Evolutionary conservation across 768 basidiomycete species (phyloP), one percentile per base, ranked within the genome.

Genomic region (Clitopilus passeckerianus): DNA sequence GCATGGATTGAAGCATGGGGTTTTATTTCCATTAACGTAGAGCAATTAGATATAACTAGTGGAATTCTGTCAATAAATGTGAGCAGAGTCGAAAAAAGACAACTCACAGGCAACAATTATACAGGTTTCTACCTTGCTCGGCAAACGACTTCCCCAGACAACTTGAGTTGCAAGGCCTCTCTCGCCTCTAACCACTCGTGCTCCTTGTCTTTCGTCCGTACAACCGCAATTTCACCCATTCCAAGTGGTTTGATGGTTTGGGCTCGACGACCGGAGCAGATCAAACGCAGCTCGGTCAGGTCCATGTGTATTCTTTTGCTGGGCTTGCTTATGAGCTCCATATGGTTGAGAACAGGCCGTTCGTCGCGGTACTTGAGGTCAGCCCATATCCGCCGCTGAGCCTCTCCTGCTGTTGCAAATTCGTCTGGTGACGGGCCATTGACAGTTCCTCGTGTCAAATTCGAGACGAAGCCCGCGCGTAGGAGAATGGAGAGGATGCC

Each of bases 301-400:
- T 84, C 80, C 83, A 97, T 89, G 66, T 86, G 84, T 34, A 97
- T 81, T 56, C 89, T 80, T 68, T 89, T 86, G 72, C 87, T 91
- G 1, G 95, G 94, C 71, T 81, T 87, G 73, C 89, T 91, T 64
- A 98, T 80, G 71, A 96, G 83, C 54, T 83, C 75, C 87, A 98
- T 94, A 64, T 80, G 68, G 56, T 75, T 78, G 61, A 99, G 78
- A 20, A 98, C 93, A 5, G 95, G 92, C 30, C 84, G 78, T 71
- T 97, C 92, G 65, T 93, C 86, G 54, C 96, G 84, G 76, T 96
- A 95, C 75, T 99, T 99, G 64, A 98, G 85, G 55, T 88, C 86
- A 1, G 92, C 92, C 94, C 96, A 97, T 73, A 98, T 91, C 35
- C 94, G 85, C 33, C 82, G 81, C 59, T 93, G 81, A 0, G 86